A percentile compares a stretch with the other conserved stretches of the same genome.
phyloP scores from a whole-genome alignment of 2,329 filamentous ascomycete species.

The Penicillium crustosum region DNA sequence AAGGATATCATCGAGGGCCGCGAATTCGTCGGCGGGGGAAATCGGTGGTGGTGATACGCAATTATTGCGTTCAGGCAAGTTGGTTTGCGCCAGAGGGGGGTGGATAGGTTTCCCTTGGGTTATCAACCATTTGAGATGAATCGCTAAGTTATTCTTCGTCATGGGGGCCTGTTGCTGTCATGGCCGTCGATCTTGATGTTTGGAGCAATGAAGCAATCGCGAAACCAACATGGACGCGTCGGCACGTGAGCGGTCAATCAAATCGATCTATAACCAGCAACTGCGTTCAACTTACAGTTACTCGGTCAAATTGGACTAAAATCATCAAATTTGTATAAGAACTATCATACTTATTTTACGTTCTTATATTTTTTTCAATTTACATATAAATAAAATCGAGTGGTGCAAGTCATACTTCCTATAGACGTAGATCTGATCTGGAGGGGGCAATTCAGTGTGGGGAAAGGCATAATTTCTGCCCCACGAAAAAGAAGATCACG shows the following conservation, averaged over 20 bases:
- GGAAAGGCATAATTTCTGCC: slow-evolving; percentile 25
- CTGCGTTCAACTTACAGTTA: not conserved
- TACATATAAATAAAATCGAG: not conserved
- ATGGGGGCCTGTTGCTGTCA: slow-evolving; percentile 42
- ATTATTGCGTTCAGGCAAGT: slow-evolving; percentile 28
- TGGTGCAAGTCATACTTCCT: not conserved
- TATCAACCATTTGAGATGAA: slow-evolving; percentile 50
- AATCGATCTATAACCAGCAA: slow-evolving; percentile 5
- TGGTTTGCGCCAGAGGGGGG: slow-evolving; percentile 25
- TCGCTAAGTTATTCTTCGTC: slow-evolving; percentile 50
- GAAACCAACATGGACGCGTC: slow-evolving; percentile 22
- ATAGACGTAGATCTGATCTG: not conserved
- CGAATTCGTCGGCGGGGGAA: slow-evolving; percentile 20
- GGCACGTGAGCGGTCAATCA: slow-evolving; percentile 28
- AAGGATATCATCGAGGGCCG: slow-evolving; percentile 20
- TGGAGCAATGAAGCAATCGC: slow-evolving; percentile 13
- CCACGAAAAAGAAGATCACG: slow-evolving; percentile 19
- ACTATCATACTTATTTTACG: not conserved
- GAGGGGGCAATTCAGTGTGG: slow-evolving; percentile 18
- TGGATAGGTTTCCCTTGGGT: slow-evolving; percentile 39
- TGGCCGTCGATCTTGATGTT: slow-evolving; percentile 21
- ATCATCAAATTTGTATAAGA: not conserved
- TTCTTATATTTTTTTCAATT: not conserved
- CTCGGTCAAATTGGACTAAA: not conserved
- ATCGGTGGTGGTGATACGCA: slow-evolving; percentile 19